Conservation (phyloP, 2,329 filamentous ascomycete genomes). For the Xylaria hypoxylon region DNA sequence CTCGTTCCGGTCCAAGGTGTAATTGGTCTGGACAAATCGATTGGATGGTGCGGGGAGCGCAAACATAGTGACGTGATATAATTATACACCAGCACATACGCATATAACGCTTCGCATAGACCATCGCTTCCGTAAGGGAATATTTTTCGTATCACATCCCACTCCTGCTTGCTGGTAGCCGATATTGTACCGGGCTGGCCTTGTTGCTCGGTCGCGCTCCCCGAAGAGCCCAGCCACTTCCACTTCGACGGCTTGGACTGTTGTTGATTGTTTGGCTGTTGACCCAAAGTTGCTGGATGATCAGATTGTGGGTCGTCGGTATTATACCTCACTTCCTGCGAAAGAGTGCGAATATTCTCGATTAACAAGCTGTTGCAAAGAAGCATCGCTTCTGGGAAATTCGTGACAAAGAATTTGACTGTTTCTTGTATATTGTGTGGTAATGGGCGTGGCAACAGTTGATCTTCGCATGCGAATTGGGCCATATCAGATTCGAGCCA, state of each 20-base stretch:
- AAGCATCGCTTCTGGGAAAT: conserved; percentile 71
- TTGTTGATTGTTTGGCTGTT: conserved; percentile 38
- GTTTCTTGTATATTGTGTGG: conserved; percentile 66
- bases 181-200: neutral
- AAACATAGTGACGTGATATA: conserved; percentile 60
- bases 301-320: conserved; percentile 39
- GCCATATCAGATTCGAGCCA: conserved; percentile 45
- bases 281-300: conserved; percentile 28
- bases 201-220: conserved; percentile 27
- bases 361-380: conserved; percentile 66
- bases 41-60: conserved; percentile 37
- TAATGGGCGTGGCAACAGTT: conserved; percentile 59
- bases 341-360: conserved; percentile 68
- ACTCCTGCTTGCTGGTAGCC: conserved; percentile 48
- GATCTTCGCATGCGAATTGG: conserved; percentile 42
- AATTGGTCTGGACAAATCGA: conserved; percentile 20
- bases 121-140: conserved; percentile 66
- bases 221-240: conserved; percentile 45
- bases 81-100: conserved; percentile 69
- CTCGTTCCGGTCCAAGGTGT: conserved; percentile 11
- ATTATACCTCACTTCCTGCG: conserved; percentile 63
- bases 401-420: conserved; percentile 64
- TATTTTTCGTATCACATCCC: conserved; percentile 62
- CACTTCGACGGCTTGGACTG: conserved; percentile 40
- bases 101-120: conserved; percentile 69